Conservation (phyloP, 495 filamentous ascomycete genomes). For the Cenococcum geophilum region DNA sequence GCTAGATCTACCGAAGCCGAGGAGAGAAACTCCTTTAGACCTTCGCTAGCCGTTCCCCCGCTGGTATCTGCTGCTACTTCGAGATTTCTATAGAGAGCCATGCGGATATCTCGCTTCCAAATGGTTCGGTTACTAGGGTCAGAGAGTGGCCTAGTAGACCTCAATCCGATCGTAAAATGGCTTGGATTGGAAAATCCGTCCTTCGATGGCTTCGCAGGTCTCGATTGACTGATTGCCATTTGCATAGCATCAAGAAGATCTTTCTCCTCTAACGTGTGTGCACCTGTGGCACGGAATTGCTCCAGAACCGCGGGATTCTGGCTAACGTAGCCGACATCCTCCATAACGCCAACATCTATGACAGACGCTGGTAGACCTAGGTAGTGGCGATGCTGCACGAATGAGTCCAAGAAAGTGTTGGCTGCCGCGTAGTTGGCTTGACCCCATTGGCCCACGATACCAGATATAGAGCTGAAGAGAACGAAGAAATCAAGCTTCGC, state of each 20-base stretch:
- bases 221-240: no score
- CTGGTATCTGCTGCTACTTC: not conserved
- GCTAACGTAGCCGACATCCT: not conserved
- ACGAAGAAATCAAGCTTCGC: slow-evolving; percentile 9
- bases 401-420: slow-evolving; percentile 11
- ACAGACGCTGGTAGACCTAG: not conserved
- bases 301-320: not conserved
- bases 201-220: not conserved
- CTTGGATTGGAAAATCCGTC: not conserved
- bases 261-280: not conserved
- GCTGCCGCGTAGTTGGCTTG: slow-evolving; percentile 19
- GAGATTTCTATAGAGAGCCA: slow-evolving; percentile 8
- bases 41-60: not conserved
- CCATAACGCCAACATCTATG: not conserved
- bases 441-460: not conserved
- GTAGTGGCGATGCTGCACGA: not conserved
- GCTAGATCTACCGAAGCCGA: not conserved
- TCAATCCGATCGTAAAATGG: not conserved
- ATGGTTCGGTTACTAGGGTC: not conserved
- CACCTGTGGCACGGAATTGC: not conserved
- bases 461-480: slow-evolving; percentile 10
- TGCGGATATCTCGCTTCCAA: not conserved
- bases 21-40: not conserved
- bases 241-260: not conserved
- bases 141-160: not conserved